A percentile compares a stretch with the other conserved stretches of the same genome.
Evolutionary conservation across 2,329 filamentous ascomycete genomes (phyloP).

Genomic region (Helotiales sp.): DNA sequence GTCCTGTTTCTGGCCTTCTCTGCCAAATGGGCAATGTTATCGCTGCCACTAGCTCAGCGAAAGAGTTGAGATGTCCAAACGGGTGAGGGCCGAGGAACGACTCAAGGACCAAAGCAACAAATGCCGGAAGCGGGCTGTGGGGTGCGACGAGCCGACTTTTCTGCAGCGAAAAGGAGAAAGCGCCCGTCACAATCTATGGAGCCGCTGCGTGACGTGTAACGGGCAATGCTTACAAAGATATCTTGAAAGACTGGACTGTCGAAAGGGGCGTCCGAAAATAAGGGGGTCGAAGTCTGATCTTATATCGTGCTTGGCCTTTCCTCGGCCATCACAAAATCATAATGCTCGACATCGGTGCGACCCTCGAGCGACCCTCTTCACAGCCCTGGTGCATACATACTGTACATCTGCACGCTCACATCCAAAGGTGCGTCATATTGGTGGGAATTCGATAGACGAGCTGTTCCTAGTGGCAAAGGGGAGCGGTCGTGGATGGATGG

Average conservation of each 20-base stretch:
- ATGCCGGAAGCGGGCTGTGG: background rate
- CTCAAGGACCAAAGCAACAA: background rate
- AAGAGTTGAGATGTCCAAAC: background rate
- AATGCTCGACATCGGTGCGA: background rate
- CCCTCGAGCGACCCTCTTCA: background rate
- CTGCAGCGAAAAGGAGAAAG: conserved; percentile 1
- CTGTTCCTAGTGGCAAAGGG: background rate
- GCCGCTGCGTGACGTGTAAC: background rate
- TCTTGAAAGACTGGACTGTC: no score
- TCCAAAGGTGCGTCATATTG: conserved; percentile 1
- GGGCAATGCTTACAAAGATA: background rate
- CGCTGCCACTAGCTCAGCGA: background rate
- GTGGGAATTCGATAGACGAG: conserved; percentile 7
- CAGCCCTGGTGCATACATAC: background rate
- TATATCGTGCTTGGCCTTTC: background rate
- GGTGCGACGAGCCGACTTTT: background rate
- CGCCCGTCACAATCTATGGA: background rate
- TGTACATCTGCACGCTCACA: background rate
- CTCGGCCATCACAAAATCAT: background rate
- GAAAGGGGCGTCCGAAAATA: background rate
- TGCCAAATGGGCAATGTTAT: background rate
- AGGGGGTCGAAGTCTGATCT: background rate
- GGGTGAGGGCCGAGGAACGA: background rate
- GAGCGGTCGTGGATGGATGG: background rate
- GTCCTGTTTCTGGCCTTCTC: background rate